These are phyloP conservation scores for Quercus agrifolia DNA, from an alignment of 306 rosid genomes.

Conservation along the genomic window DNA sequence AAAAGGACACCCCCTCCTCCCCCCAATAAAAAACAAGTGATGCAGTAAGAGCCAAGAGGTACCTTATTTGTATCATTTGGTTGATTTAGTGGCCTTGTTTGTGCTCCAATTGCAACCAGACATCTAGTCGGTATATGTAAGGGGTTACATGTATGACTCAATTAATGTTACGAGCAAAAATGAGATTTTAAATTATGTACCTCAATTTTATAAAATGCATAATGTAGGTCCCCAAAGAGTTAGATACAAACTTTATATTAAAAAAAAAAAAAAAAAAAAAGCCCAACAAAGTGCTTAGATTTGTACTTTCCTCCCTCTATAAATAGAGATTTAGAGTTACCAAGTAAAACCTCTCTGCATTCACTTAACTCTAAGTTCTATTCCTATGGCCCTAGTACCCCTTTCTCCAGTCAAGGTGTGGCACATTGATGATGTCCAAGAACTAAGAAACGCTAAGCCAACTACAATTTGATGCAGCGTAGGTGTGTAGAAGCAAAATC, in stretches of 20 bases:
- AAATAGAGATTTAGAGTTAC: conserved; percentile 1
- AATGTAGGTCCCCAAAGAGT: conserved; percentile 23
- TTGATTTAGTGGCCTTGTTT: not conserved
- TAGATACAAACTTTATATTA: not conserved
- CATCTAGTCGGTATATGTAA: not conserved
- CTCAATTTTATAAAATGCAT: conserved; percentile 14
- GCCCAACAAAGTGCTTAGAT: too few relatives aligned
- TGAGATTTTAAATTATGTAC: too few relatives aligned
- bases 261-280: not conserved
- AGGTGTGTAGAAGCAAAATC: too few relatives aligned
- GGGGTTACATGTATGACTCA: not conserved
- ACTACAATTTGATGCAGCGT: conserved; percentile 21
- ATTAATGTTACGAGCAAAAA: too few relatives aligned
- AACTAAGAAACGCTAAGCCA: conserved; percentile 66
- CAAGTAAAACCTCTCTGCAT: conserved; percentile 1
- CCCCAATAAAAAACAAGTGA: not conserved
- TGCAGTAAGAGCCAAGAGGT: not conserved
- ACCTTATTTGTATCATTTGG: not conserved
- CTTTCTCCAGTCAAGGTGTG: conserved; percentile 54
- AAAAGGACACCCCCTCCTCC: not conserved
- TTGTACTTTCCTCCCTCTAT: too few relatives aligned
- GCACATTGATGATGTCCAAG: conserved; percentile 93
- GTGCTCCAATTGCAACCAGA: not conserved
- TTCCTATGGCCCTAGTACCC: conserved; percentile 71
- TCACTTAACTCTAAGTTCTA: conserved; percentile 7